phyloP scores from a whole-genome alignment of 2,329 filamentous ascomycete species.

The Aspergillus udagawae region DNA sequence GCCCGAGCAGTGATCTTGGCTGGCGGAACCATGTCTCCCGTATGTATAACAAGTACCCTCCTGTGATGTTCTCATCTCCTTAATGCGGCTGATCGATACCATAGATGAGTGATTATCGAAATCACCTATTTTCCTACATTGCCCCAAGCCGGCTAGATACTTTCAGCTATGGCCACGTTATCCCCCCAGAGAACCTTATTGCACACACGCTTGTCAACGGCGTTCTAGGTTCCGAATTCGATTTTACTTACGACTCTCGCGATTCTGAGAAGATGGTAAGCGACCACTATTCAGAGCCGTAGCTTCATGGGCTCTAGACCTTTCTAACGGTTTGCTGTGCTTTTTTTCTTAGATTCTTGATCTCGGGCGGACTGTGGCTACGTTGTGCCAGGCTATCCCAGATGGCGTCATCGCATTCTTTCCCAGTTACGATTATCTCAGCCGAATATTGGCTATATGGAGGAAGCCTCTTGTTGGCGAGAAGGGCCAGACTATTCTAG shows the following conservation, averaged over 20 bases:
- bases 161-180: constrained; percentile 91
- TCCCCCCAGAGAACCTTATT: constrained; percentile 74
- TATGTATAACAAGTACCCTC: constrained; percentile 25
- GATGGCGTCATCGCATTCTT: constrained; percentile 95
- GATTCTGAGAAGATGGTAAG: constrained; percentile 60
- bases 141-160: constrained; percentile 63
- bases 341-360: constrained; percentile 53
- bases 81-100: constrained; percentile 6
- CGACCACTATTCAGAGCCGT: not conserved
- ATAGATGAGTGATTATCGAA: constrained; percentile 77
- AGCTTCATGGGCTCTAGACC: not conserved
- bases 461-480: constrained; percentile 36
- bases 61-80: not conserved
- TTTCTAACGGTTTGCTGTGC: constrained; percentile 2
- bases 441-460: constrained; percentile 66
- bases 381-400: constrained; percentile 68
- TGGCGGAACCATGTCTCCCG: constrained; percentile 94
- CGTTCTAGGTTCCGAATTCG: constrained; percentile 56
- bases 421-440: constrained; percentile 87
- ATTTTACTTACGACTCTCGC: constrained; percentile 83
- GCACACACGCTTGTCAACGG: constrained; percentile 65
- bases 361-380: constrained; percentile 69
- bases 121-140: constrained; percentile 79
- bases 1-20: constrained; percentile 85
- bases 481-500: constrained; percentile 24